Conservation (phyloP, 805 yeast genomes). For the Ogataea nonfermentans region DNA sequence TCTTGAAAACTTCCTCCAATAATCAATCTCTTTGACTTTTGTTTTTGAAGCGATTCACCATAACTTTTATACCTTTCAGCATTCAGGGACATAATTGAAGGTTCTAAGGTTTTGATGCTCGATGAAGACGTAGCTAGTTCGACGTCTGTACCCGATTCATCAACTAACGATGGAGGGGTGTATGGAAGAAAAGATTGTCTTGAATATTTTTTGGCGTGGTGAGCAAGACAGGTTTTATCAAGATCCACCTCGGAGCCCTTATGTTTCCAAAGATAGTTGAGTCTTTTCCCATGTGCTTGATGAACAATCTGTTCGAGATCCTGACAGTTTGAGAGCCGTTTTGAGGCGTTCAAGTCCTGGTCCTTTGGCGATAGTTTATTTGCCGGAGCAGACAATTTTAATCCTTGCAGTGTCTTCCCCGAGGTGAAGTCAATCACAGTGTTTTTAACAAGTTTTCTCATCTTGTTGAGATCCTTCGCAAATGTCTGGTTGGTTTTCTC, state of each 20-base stretch:
- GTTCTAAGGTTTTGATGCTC: slow-evolving; percentile 5
- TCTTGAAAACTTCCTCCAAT: slow-evolving; percentile 28
- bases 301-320: slow-evolving; percentile 28
- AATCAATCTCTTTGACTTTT: slow-evolving; percentile 21
- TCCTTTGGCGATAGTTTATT: slow-evolving; percentile 20
- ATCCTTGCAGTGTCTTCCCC: slow-evolving; percentile 33
- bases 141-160: slow-evolving; percentile 8
- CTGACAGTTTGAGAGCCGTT: slow-evolving; percentile 24
- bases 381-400: slow-evolving; percentile 27
- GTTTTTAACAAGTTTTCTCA: slow-evolving; percentile 35
- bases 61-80: not conserved
- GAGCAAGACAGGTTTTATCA: slow-evolving; percentile 24
- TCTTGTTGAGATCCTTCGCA: slow-evolving; percentile 35
- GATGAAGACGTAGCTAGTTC: slow-evolving; percentile 5
- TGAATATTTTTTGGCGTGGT: slow-evolving; percentile 6
- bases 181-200: slow-evolving; percentile 1
- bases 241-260: slow-evolving; percentile 44
- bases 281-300: slow-evolving; percentile 30
- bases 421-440: slow-evolving; percentile 38
- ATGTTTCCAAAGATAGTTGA: slow-evolving; percentile 47
- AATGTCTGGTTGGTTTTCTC: slow-evolving; percentile 36
- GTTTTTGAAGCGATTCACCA: slow-evolving; percentile 15
- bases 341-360: slow-evolving; percentile 17
- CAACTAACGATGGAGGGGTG: slow-evolving; percentile 2
- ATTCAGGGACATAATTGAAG: slow-evolving; percentile 9